phyloP scores from a whole-genome alignment of 257 asterid species.

The Nicotiana paniculata region DNA sequence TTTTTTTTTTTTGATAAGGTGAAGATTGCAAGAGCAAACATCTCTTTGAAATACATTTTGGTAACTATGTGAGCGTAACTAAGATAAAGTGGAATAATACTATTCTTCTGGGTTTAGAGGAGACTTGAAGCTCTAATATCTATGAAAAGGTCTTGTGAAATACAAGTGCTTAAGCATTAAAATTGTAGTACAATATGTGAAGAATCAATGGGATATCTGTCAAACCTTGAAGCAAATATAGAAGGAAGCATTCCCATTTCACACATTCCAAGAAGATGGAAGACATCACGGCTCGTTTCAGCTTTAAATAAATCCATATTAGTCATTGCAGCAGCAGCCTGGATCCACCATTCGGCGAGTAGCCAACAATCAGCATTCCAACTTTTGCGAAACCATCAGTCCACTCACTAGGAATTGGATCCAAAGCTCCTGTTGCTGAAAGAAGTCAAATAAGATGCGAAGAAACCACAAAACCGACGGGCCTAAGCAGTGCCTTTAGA shows the following conservation, averaged over 20 bases:
- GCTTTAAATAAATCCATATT: slow-evolving; percentile 78
- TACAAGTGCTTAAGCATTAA: neutral
- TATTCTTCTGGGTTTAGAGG: neutral
- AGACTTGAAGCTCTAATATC: neutral
- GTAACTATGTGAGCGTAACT: neutral
- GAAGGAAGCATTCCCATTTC: slow-evolving; percentile 82
- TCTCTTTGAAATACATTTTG: neutral
- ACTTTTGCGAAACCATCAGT: slow-evolving; percentile 4
- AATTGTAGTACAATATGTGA: neutral
- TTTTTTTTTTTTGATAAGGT: too few species aligned
- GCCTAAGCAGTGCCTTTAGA: neutral
- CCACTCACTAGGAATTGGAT: neutral
- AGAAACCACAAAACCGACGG: neutral
- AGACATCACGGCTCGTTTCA: slow-evolving; percentile 77
- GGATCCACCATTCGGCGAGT: slow-evolving; percentile 94
- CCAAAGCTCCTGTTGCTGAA: neutral
- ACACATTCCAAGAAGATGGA: slow-evolving; percentile 81
- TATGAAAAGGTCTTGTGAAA: neutral
- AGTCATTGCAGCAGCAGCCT: slow-evolving; percentile 72
- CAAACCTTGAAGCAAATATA: slow-evolving; percentile 54
- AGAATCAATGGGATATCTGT: neutral
- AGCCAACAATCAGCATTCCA: slow-evolving; percentile 72
- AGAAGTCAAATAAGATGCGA: neutral
- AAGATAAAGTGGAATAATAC: neutral
- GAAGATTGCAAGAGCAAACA: neutral